Evolutionary conservation across 148 eudicot genomes (phyloP).

Genomic region (Rheum nobile): DNA sequence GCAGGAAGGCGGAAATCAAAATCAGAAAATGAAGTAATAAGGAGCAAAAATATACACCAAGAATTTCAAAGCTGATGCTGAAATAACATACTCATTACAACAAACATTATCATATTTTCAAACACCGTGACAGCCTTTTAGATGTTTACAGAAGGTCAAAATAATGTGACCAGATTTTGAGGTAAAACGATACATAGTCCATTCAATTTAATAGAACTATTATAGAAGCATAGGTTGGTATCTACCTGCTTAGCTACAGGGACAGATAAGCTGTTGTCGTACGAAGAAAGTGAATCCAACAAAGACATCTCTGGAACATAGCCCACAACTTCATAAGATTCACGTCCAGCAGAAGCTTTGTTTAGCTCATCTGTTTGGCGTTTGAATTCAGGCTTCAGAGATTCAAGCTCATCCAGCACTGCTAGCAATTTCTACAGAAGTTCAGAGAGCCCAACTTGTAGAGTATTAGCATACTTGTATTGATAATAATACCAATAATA

Average conservation of each 20-base stretch:
- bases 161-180: neutral
- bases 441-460: neutral
- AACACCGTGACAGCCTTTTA: neutral
- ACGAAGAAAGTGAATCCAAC: constrained; percentile 21
- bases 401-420: constrained; percentile 76
- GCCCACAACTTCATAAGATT: constrained; percentile 28
- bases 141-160: neutral
- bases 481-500: neutral
- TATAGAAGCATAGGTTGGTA: neutral
- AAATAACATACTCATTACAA: neutral
- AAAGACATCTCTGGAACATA: constrained; percentile 34
- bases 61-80: neutral
- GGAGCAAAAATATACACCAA: neutral
- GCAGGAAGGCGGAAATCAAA: constrained; percentile 12
- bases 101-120: neutral
- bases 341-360: constrained; percentile 24
- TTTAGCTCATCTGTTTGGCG: constrained; percentile 39
- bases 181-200: neutral
- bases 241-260: constrained; percentile 49
- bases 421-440: constrained; percentile 45
- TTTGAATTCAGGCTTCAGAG: constrained; percentile 70
- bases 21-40: neutral
- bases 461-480: neutral
- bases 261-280: constrained; percentile 20
- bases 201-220: neutral